phyloP scores from a whole-genome alignment of 148 eudicot genomes.

The Limonium bicolor region DNA sequence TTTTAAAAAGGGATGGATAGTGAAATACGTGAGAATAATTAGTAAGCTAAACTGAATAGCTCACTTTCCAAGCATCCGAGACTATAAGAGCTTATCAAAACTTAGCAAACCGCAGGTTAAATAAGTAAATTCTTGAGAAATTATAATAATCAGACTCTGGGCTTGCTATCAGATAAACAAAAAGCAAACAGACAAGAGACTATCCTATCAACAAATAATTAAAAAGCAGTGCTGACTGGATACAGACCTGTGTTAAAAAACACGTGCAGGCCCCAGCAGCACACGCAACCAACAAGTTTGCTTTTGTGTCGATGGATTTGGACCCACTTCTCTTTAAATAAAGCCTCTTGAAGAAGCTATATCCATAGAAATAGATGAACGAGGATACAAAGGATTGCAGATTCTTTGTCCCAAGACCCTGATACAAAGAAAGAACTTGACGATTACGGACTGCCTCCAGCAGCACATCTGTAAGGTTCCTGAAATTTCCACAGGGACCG shows the following conservation, averaged over 20 bases:
- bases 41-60: too few relatives aligned
- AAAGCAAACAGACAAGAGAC: too few relatives aligned
- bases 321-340: conserved; percentile 56
- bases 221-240: background rate
- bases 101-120: too few relatives aligned
- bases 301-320: conserved; percentile 70
- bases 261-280: conserved; percentile 88
- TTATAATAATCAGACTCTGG: too few relatives aligned
- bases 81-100: too few relatives aligned
- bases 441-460: conserved; percentile 68
- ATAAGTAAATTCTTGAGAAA: too few relatives aligned
- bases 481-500: conserved; percentile 19
- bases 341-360: conserved; percentile 80
- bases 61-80: too few relatives aligned
- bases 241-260: conserved; percentile 63
- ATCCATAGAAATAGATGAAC: conserved; percentile 86
- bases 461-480: conserved; percentile 73
- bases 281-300: conserved; percentile 77
- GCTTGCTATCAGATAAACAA: too few relatives aligned
- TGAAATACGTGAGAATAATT: too few relatives aligned
- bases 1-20: too few relatives aligned
- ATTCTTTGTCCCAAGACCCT: conserved; percentile 90
- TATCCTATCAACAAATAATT: too few relatives aligned
- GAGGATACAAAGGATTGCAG: conserved; percentile 67
- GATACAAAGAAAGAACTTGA: conserved; percentile 70